A percentile compares a stretch with the other conserved stretches of the same genome.
phyloP scores from a whole-genome alignment of 2,329 filamentous ascomycete species.

The Fusarium secorum region DNA sequence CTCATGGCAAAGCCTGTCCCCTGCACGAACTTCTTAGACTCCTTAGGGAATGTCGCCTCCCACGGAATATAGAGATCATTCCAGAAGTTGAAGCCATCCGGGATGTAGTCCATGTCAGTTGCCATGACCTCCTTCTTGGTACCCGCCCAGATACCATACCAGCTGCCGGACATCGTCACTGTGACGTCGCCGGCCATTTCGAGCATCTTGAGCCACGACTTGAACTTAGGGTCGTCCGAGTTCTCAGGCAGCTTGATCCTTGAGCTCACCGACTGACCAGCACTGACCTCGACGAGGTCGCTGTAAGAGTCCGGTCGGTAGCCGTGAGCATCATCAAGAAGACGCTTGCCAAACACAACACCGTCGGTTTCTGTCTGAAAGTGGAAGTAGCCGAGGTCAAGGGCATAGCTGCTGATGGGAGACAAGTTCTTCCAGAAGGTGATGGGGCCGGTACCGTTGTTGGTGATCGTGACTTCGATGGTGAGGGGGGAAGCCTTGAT shows the following conservation, averaged over 20 bases:
- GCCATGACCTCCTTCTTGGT: background rate
- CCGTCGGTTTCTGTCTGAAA: background rate
- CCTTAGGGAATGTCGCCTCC: background rate
- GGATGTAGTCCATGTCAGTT: background rate
- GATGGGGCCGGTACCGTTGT: background rate
- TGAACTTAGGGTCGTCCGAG: fast-evolving
- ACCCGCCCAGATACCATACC: background rate
- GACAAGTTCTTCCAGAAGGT: background rate
- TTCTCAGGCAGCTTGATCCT: background rate
- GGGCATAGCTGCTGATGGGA: background rate
- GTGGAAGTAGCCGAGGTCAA: background rate
- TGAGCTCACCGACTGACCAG: background rate
- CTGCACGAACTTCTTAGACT: fast-evolving
- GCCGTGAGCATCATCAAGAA: background rate
- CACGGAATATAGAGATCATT: background rate
- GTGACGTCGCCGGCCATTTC: background rate
- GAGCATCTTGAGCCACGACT: background rate
- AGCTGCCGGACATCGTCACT: background rate
- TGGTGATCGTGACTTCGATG: background rate
- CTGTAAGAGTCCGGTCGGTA: background rate
- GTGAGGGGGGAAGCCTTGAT: background rate
- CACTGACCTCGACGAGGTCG: background rate
- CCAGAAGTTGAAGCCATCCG: background rate
- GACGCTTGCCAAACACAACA: background rate
- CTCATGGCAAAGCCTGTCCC: background rate